Evolutionary conservation across 2,329 filamentous ascomycete species (phyloP), one percentile per base, ranked within the genome.

Genomic region (Xylaria sp.): DNA sequence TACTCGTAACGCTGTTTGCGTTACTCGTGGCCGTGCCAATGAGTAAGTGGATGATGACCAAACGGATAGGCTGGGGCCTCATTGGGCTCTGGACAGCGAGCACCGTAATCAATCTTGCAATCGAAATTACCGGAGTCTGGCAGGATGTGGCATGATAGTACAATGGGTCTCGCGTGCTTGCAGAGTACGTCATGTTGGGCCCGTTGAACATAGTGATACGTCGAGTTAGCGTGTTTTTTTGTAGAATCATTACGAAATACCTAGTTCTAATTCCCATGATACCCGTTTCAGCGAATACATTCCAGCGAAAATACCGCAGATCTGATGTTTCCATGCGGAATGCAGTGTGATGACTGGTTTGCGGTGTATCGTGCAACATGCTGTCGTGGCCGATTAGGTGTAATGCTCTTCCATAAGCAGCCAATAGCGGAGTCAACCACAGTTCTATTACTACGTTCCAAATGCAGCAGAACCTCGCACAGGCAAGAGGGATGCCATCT

Each of bases 1-100:
- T 99, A 72, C 83, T 99, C 25, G 78, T 94, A 34, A 98, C 94
- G 1, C 84, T 99, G 20, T 81, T 94, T 3, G 89, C 91, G 2
- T 81, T 99, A 73, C 83, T 99, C 70, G 86, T 97, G 34, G 85
- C 90, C 0, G 93, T 99, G 63, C 96, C 96, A 5, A 78, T 91
- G 83, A 97, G 96, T 80, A 89, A 90, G 72, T 98, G 94, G 94
- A 84, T 91, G 50, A 91, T 98, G 88, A 94, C 90, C 78, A 87
- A 90, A 63, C 90, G 86, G 80, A 93, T 99, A 74, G 96, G 96
- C 15, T 92, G 89, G 86, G 89, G 89, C 0, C 80, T 98, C 75
- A 92, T 99, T 75, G 86, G 83, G 10, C 81, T 98, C 20, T 99
- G 96, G 96, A 84, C 82, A 13, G 80, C 94, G 31, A 94, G 92